These are phyloP conservation scores for Tremellales sp. DNA, from an alignment of 1,284 basidiomycete genomes.

Conservation along the genomic window DNA sequence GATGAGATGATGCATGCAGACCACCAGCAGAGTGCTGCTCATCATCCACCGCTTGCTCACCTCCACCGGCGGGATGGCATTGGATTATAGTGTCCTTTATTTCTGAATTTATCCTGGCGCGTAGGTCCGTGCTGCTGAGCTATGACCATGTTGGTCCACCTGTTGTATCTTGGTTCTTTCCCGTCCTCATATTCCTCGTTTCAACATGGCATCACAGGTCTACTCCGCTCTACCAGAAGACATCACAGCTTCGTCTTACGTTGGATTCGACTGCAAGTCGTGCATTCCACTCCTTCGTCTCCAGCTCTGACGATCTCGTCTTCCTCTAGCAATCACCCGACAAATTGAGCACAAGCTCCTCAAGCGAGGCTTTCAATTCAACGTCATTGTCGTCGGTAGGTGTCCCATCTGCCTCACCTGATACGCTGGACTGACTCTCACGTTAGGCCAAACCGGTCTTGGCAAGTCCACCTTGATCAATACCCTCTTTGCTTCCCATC, in stretches of 20 bases:
- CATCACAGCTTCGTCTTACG: constrained; percentile 81
- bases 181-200: neutral
- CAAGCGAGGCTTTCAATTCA: constrained; percentile 99
- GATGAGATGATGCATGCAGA: too few relatives aligned
- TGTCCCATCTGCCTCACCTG: constrained; percentile 20
- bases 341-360: constrained; percentile 99
- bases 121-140: too few relatives aligned
- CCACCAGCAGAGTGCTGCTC: too few relatives aligned
- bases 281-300: neutral
- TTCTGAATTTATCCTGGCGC: too few relatives aligned
- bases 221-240: constrained; percentile 50
- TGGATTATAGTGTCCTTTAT: too few relatives aligned
- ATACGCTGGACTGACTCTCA: constrained; percentile 2
- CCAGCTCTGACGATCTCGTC: neutral
- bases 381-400: constrained; percentile 90
- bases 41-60: too few relatives aligned
- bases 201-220: constrained; percentile 19
- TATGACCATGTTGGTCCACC: too few relatives aligned
- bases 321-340: constrained; percentile 67
- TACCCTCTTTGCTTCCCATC: constrained; percentile 96
- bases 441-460: constrained; percentile 85
- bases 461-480: constrained; percentile 99
- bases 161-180: neutral
- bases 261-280: constrained; percentile 74
- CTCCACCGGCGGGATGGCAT: too few relatives aligned